Evolutionary conservation across 2,329 filamentous ascomycete genomes (phyloP).

Genomic region (Ramichloridium luteum): DNA sequence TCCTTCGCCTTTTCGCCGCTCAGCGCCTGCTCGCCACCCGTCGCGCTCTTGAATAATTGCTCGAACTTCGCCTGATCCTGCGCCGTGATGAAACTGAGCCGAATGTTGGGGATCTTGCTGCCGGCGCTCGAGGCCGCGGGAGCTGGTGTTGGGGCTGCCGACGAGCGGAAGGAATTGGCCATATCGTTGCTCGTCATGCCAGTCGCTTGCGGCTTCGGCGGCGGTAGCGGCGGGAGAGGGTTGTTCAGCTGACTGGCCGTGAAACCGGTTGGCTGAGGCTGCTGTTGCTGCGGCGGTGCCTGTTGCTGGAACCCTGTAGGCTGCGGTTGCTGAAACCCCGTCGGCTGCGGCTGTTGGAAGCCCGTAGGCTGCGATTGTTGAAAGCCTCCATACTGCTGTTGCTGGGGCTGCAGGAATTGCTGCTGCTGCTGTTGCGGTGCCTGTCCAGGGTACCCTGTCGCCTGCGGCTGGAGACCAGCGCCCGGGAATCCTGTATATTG

Average conservation of each 20-base stretch:
- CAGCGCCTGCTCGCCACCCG: slow-evolving; percentile 71
- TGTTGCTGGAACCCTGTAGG: slow-evolving; percentile 40
- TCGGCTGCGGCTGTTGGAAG: slow-evolving; percentile 25
- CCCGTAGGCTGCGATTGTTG: slow-evolving; percentile 39
- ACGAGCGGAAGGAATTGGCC: slow-evolving; percentile 47
- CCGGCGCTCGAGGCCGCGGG: slow-evolving; percentile 50
- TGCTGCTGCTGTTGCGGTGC: slow-evolving; percentile 24
- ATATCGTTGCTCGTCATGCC: slow-evolving; percentile 53
- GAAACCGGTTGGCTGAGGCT: slow-evolving; percentile 11
- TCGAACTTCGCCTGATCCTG: slow-evolving; percentile 95
- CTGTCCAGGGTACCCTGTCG: slow-evolving; percentile 23
- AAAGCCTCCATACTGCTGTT: slow-evolving; percentile 28
- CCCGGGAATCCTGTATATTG: slow-evolving; percentile 56
- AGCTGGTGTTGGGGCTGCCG: slow-evolving; percentile 41
- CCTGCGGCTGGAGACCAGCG: slow-evolving; percentile 25
- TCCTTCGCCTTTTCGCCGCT: slow-evolving; percentile 87
- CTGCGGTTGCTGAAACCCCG: slow-evolving; percentile 29
- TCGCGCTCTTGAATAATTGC: slow-evolving; percentile 90
- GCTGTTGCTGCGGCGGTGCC: slow-evolving; percentile 27
- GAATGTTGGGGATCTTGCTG: slow-evolving; percentile 82
- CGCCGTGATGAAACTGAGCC: slow-evolving; percentile 89
- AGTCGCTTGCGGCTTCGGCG: slow-evolving; percentile 41
- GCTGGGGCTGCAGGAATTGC: slow-evolving; percentile 14
- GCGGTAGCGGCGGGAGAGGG: slow-evolving; percentile 38
- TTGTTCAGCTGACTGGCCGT: slow-evolving; percentile 44